Conservation (phyloP, 1,139 yeast genomes). For the Candida sp. region DNA sequence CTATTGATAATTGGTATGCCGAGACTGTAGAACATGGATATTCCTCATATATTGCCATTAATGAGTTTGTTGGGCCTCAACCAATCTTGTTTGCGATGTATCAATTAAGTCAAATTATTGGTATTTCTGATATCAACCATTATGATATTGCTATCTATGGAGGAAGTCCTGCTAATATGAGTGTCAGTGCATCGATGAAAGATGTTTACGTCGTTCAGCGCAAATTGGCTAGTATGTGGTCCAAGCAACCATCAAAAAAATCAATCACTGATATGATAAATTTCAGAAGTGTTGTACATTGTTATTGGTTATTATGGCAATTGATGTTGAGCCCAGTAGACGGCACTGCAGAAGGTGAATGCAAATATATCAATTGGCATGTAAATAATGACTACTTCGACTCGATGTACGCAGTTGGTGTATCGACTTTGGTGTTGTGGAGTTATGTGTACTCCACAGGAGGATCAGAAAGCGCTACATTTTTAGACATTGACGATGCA, state of each 20-base stretch:
- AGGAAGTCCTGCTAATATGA: conserved; percentile 83
- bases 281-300: conserved; percentile 52
- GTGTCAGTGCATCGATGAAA: conserved; percentile 58
- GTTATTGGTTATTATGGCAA: conserved; percentile 61
- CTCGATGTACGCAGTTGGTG: conserved; percentile 40
- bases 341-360: conserved; percentile 5
- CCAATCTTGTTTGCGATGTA: conserved; percentile 49
- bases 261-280: conserved; percentile 34
- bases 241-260: conserved; percentile 13
- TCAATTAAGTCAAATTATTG: conserved; percentile 71
- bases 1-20: conserved; percentile 57
- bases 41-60: background rate
- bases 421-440: conserved; percentile 49
- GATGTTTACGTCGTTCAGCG: conserved; percentile 53
- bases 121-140: conserved; percentile 61
- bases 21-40: conserved; percentile 15
- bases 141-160: conserved; percentile 76
- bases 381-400: conserved; percentile 34
- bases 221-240: conserved; percentile 51
- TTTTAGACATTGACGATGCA: conserved; percentile 9
- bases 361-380: conserved; percentile 24
- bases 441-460: conserved; percentile 37
- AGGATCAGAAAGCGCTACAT: conserved; percentile 37
- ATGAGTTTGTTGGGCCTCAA: conserved; percentile 2
- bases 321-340: conserved; percentile 35